Conservation (phyloP, 2,329 filamentous ascomycete genomes). For the Penicillium hordei region DNA sequence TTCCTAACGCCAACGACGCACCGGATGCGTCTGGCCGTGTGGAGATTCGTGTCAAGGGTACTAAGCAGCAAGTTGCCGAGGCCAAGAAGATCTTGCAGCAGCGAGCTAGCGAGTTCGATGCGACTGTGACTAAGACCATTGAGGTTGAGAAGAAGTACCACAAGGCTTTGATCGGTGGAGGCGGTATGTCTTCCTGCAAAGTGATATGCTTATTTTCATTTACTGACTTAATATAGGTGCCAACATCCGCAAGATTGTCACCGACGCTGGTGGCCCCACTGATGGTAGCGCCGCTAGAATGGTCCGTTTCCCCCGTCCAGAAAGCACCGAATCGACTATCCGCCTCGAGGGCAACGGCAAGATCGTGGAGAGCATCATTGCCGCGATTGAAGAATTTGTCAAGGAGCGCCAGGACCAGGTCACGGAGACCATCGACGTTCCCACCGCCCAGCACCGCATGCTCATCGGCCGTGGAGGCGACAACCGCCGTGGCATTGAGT, state of each 20-base stretch:
- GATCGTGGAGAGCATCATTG: constrained; percentile 85
- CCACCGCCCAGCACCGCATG: constrained; percentile 82
- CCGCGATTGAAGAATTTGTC: constrained; percentile 77
- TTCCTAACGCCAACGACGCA: constrained; percentile 76
- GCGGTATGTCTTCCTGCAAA: constrained; percentile 62
- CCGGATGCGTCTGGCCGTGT: constrained; percentile 66
- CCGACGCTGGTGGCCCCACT: constrained; percentile 83
- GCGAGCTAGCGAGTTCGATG: constrained; percentile 82
- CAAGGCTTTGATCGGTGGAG: constrained; percentile 76
- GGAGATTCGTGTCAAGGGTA: constrained; percentile 89
- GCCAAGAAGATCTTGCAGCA: constrained; percentile 89
- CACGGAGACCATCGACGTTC: constrained; percentile 75
- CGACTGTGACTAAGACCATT: constrained; percentile 79
- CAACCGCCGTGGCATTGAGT: constrained; percentile 78
- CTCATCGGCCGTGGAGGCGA: constrained; percentile 93
- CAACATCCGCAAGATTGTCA: constrained; percentile 81
- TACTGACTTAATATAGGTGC: constrained; percentile 62
- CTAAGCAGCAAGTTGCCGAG: constrained; percentile 83
- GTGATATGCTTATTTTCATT: background rate
- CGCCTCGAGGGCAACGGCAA: constrained; percentile 81
- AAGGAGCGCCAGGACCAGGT: constrained; percentile 80
- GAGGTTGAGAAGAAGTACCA: constrained; percentile 96
- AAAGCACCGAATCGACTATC: constrained; percentile 77
- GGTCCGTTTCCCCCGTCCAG: constrained; percentile 91
- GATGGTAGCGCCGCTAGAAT: constrained; percentile 83